phyloP scores from a whole-genome alignment of 2,329 filamentous ascomycete species.

The Diplocarpon mali region DNA sequence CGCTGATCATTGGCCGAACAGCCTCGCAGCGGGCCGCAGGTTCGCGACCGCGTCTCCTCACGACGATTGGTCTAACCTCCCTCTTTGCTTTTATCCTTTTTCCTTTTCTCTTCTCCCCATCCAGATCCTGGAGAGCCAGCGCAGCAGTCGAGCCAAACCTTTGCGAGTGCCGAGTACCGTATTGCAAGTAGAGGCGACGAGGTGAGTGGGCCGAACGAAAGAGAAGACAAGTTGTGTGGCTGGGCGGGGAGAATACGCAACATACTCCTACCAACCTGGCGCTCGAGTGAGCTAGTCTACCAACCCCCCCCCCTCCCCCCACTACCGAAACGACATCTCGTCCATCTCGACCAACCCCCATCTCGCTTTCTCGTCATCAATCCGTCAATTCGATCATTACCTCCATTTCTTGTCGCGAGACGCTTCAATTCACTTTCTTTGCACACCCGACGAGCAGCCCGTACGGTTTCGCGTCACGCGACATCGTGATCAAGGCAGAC shows the following conservation, averaged over 20 bases:
- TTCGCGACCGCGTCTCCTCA: slow-evolving; percentile 1
- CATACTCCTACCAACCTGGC: no score
- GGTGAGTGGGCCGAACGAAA: no score
- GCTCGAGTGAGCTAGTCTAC: not conserved
- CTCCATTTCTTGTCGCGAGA: slow-evolving; percentile 3
- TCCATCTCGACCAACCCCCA: no score
- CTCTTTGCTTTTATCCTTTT: not conserved
- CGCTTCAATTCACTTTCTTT: slow-evolving; percentile 3
- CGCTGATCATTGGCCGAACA: slow-evolving; percentile 3
- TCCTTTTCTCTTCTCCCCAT: no score
- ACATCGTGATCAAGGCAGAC: slow-evolving; percentile 8
- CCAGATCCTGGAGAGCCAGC: not conserved
- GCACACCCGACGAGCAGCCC: not conserved
- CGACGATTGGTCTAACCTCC: slow-evolving; percentile 14
- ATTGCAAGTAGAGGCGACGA: no score
- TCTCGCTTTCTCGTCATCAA: not conserved
- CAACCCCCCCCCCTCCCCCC: not conserved
- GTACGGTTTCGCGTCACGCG: slow-evolving; percentile 8
- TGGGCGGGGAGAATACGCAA: slow-evolving; percentile 1
- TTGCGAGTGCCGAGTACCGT: no score
- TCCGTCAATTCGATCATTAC: not conserved
- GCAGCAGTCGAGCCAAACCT: not conserved
- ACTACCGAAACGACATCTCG: not conserved
- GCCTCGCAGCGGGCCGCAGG: no score
- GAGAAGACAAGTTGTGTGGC: slow-evolving; percentile 7